These are phyloP conservation scores for Rhynchosporium secalis DNA, from an alignment of 2,329 filamentous ascomycete species.

Conservation along the genomic window DNA sequence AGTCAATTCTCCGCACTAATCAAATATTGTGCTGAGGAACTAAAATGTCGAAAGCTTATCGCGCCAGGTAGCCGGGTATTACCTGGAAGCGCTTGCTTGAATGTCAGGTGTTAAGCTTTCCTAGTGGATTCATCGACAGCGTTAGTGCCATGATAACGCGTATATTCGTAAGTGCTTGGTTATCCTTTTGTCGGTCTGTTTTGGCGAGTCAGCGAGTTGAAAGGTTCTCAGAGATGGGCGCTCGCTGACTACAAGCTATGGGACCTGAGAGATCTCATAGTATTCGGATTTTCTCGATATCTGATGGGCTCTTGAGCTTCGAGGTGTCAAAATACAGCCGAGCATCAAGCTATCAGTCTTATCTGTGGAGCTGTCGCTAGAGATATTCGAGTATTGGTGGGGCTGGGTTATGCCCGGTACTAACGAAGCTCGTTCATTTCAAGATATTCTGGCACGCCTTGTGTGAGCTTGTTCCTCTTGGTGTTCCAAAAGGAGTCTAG, in stretches of 20 bases:
- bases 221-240: neutral
- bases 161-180: neutral
- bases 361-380: slow-evolving; percentile 29
- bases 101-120: neutral
- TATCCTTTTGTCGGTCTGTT: neutral
- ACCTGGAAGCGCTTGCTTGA: neutral
- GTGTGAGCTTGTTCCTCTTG: slow-evolving; percentile 6
- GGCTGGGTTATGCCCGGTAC: neutral
- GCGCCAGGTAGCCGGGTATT: neutral
- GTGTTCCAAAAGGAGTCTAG: neutral
- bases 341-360: slow-evolving; percentile 20
- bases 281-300: neutral
- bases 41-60: slow-evolving; percentile 13
- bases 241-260: neutral
- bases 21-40: neutral
- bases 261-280: neutral
- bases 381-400: slow-evolving; percentile 22
- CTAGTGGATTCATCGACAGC: neutral
- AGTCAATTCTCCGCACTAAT: neutral
- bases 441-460: slow-evolving; percentile 3
- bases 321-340: slow-evolving; percentile 15
- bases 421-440: slow-evolving; percentile 23
- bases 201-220: neutral
- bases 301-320: slow-evolving; percentile 16
- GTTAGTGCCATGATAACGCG: neutral